Evolutionary conservation across 2,329 filamentous ascomycete genomes (phyloP).

Genomic region (Phaeophleospora eucalypticola): DNA sequence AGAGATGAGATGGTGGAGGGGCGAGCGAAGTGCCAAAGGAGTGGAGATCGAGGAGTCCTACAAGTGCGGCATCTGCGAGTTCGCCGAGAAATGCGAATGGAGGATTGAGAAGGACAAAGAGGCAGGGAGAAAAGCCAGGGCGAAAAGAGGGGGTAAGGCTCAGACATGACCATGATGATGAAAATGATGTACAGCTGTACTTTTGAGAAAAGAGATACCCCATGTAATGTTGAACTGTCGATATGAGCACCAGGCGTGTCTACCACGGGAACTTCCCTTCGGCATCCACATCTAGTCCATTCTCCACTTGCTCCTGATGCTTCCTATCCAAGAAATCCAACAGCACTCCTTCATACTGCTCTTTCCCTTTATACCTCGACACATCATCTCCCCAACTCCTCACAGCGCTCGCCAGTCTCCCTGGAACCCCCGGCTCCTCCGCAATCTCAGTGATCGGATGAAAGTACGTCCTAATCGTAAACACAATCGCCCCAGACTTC

Average conservation of each 20-base stretch:
- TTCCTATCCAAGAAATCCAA: slow-evolving; percentile 71
- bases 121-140: slow-evolving; percentile 33
- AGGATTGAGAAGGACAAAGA: slow-evolving; percentile 65
- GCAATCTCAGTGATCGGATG: slow-evolving; percentile 64
- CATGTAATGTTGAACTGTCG: no score
- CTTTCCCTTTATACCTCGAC: slow-evolving; percentile 70
- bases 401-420: slow-evolving; percentile 70
- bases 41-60: slow-evolving; percentile 81
- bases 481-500: slow-evolving; percentile 51
- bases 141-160: slow-evolving; percentile 2
- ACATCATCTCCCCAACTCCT: slow-evolving; percentile 80
- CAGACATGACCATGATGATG: neutral
- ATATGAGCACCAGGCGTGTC: no score
- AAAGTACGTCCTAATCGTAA: slow-evolving; percentile 79
- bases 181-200: neutral
- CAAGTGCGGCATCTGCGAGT: slow-evolving; percentile 84
- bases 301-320: slow-evolving; percentile 68
- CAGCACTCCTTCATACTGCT: slow-evolving; percentile 68
- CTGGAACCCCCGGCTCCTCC: slow-evolving; percentile 71
- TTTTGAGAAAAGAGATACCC: neutral
- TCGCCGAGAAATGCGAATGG: slow-evolving; percentile 75
- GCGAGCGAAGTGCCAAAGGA: slow-evolving; percentile 65
- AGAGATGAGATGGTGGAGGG: slow-evolving; percentile 85
- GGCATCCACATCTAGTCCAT: slow-evolving; percentile 58
- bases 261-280: slow-evolving; percentile 63